Base-by-base conservation (phyloP, 2,329 filamentous ascomycete species). In the Neopestalotiopsis sp. region DNA sequence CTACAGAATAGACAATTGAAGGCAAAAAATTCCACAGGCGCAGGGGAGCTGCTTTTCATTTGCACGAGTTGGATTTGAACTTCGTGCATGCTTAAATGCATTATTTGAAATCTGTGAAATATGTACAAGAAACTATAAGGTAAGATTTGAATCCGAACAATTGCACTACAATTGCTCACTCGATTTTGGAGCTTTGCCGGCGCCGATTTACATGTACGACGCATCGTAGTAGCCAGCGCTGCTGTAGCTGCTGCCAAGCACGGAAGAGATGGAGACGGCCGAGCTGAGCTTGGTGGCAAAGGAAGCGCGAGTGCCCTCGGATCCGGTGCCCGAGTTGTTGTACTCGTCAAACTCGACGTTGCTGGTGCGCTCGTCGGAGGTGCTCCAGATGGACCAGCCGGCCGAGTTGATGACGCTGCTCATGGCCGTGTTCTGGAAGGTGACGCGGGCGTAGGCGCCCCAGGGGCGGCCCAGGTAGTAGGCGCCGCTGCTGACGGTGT, bases 291-390 rank as follows among this genome's bases (percentile, higher is more conserved):
- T 79, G 30, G 71, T 80, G 7, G 81, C 71, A 58, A 82, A 83
- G 49, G 77, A 80, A 5, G 86, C 88, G 66, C 89, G 80, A 0
- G 81, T 83, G 0, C 88, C 88, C n/a, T 78, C 76, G 1, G 88
- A 81, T 1, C 90, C 90, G 42, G 79, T 75, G 1, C 90, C 90
- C 1, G 83, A 84, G 77, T 92, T 92, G 28, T 74, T 78, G 74
- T 86, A 91, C 80, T 91, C 90, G 14, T 79, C 86, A 70, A 87
- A 91, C n/a, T 80, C 74, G 1, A 91, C 86, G 59, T 86, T 76
- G 45, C 81, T 81, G 2, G 87, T 90, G 45, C 82, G 81, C 30
- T 81, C 75, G 40, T 86, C 81, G 2, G 79, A 79, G 12, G 10
- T 38, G 69, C 82, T 83, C 90, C 90, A 91, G 42, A 81, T 74